phyloP scores from a whole-genome alignment of 73 alveolate genomes.

The Paraurostyla sp. region DNA sequence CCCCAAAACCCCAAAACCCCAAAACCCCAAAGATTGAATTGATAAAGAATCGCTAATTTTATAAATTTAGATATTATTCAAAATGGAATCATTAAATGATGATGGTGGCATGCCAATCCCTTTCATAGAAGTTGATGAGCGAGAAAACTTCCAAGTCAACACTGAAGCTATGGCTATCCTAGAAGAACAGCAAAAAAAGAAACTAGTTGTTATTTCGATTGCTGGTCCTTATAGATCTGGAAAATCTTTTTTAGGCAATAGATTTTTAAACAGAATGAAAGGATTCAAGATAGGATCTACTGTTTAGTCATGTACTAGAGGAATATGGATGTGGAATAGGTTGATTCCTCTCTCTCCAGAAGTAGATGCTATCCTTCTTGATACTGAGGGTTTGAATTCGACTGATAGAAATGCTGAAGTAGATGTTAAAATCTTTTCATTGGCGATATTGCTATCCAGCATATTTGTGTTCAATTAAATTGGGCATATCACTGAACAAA shows the following conservation, averaged over 20 bases:
- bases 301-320: constrained; percentile 93
- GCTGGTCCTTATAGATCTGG: constrained; percentile 95
- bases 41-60: too few relatives aligned
- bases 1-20: too few relatives aligned
- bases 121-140: constrained; percentile 61
- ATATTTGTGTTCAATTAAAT: constrained; percentile 88
- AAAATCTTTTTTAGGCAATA: constrained; percentile 86
- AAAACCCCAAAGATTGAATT: too few relatives aligned
- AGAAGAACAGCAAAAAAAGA: constrained; percentile 40
- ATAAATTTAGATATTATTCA: too few relatives aligned
- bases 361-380: constrained; percentile 85
- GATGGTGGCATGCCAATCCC: constrained; percentile 65
- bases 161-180: constrained; percentile 71
- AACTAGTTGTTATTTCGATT: constrained; percentile 84
- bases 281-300: constrained; percentile 97
- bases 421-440: constrained; percentile 91
- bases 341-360: not conserved
- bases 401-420: constrained; percentile 85
- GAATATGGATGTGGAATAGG: constrained; percentile 97
- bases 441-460: constrained; percentile 86
- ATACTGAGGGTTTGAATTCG: constrained; percentile 94
- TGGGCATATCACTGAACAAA: constrained; percentile 91
- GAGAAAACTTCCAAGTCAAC: constrained; percentile 61
- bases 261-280: constrained; percentile 83
- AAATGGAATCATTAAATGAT: not conserved